phyloP scores from a whole-genome alignment of 352 stramenopile species.

The Pythium brassicae region DNA sequence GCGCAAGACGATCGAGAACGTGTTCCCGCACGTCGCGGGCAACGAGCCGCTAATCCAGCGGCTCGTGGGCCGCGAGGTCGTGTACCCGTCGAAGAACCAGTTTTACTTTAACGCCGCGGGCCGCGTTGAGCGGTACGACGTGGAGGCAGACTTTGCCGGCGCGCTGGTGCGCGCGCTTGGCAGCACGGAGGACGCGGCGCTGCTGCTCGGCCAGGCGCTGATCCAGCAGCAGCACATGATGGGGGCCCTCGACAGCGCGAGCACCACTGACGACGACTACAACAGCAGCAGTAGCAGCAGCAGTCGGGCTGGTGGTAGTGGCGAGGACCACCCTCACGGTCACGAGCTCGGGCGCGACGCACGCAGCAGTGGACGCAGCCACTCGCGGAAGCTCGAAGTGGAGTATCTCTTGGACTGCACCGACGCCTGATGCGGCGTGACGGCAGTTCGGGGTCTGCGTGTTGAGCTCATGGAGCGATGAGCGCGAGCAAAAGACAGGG shows the following conservation, averaged over 20 bases:
- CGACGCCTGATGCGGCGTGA: neutral
- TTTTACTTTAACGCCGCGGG: constrained; percentile 31
- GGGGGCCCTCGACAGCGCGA: constrained; percentile 7
- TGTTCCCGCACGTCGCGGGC: constrained; percentile 34
- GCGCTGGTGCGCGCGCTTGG: constrained; percentile 34
- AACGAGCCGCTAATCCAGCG: constrained; percentile 34
- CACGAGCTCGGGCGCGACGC: too few species aligned
- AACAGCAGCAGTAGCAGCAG: neutral
- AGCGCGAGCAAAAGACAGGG: too few species aligned
- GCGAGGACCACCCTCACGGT: too few species aligned
- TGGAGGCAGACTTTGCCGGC: constrained; percentile 29
- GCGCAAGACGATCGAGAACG: constrained; percentile 30
- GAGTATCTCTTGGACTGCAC: neutral
- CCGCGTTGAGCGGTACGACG: constrained; percentile 23
- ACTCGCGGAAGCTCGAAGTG: neutral
- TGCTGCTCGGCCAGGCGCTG: constrained; percentile 29
- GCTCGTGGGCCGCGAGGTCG: constrained; percentile 35
- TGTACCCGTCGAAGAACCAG: constrained; percentile 29
- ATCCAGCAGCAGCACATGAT: constrained; percentile 21
- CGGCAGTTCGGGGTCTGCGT: too few species aligned
- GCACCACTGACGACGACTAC: too few species aligned
- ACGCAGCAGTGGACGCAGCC: neutral
- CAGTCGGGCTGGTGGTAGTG: neutral
- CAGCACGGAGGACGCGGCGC: constrained; percentile 23
- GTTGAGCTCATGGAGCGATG: neutral